A percentile compares a stretch with the other conserved stretches of the same genome.
phyloP scores from a whole-genome alignment of 352 stramenopile species.

The Peronospora belbahrii region DNA sequence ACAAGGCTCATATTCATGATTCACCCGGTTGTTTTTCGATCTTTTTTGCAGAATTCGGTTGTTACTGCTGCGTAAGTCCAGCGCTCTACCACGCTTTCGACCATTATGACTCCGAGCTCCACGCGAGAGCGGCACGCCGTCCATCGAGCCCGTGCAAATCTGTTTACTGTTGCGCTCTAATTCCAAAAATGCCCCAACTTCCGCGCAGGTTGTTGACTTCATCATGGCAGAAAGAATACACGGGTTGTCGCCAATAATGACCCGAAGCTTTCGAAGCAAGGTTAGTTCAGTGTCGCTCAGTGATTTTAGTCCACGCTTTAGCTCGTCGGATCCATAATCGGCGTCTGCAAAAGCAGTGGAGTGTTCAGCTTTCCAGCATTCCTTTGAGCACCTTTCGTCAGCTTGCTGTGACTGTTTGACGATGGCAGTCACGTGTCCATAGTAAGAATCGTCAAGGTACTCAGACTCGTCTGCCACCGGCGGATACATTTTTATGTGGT shows the following conservation, averaged over 20 bases:
- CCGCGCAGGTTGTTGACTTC: slow-evolving; percentile 46
- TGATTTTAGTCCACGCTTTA: slow-evolving; percentile 2
- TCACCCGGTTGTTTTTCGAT: slow-evolving; percentile 47
- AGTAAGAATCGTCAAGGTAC: slow-evolving; percentile 60
- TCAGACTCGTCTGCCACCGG: slow-evolving; percentile 45
- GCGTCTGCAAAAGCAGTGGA: background rate
- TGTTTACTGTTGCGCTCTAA: slow-evolving; percentile 31
- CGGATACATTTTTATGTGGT: slow-evolving; percentile 21
- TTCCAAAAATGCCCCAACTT: slow-evolving; percentile 45
- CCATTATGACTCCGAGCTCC: slow-evolving; percentile 33
- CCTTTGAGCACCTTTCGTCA: slow-evolving; percentile 27
- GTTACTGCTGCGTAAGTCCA: slow-evolving; percentile 36
- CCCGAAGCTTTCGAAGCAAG: slow-evolving; percentile 46
- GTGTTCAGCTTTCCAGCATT: slow-evolving; percentile 33
- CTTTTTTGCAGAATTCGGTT: slow-evolving; percentile 58
- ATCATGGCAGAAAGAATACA: slow-evolving; percentile 60
- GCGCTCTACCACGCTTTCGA: slow-evolving; percentile 34
- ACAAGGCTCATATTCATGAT: slow-evolving; percentile 76
- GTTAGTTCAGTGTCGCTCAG: slow-evolving; percentile 35
- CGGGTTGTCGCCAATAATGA: slow-evolving; percentile 51
- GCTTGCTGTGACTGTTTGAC: slow-evolving; percentile 34
- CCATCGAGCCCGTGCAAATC: slow-evolving; percentile 16
- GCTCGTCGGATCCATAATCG: background rate
- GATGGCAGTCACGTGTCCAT: slow-evolving; percentile 28
- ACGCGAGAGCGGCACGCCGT: slow-evolving; percentile 31